Percentiles rank a stretch among this genome's conserved stretches.
These are phyloP conservation scores for Colletotrichum sansevieriae DNA, from an alignment of 2,329 filamentous ascomycete genomes.

Conservation along the genomic window DNA sequence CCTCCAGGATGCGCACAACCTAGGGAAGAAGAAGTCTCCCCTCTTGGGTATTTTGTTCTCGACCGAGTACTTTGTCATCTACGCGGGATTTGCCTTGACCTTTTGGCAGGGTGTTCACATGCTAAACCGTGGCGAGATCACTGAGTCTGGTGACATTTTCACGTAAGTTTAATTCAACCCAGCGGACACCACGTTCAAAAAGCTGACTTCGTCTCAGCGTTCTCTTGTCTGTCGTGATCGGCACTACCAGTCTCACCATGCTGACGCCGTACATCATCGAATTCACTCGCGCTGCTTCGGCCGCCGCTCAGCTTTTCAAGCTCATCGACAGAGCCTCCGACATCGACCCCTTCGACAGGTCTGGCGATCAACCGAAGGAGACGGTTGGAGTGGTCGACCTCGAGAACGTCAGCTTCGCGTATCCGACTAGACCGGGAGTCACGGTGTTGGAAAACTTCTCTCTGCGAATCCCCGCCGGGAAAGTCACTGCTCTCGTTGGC, in stretches of 20 bases:
- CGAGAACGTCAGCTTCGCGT: slow-evolving; percentile 58
- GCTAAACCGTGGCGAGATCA: slow-evolving; percentile 53
- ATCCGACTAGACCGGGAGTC: slow-evolving; percentile 58
- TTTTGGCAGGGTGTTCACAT: slow-evolving; percentile 61
- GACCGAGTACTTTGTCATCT: slow-evolving; percentile 56
- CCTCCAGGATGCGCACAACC: slow-evolving; percentile 51
- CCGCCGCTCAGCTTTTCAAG: slow-evolving; percentile 52
- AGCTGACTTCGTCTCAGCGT: slow-evolving; percentile 46
- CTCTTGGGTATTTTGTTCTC: slow-evolving; percentile 56
- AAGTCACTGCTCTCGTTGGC: slow-evolving; percentile 56
- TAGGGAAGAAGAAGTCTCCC: slow-evolving; percentile 55
- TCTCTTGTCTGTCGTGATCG: slow-evolving; percentile 55
- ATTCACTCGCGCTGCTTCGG: slow-evolving; percentile 54
- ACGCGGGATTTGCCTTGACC: slow-evolving; percentile 57
- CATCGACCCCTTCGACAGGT: slow-evolving; percentile 52
- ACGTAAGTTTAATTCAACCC: slow-evolving; percentile 46
- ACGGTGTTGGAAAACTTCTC: slow-evolving; percentile 58
- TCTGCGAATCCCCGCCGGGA: slow-evolving; percentile 58
- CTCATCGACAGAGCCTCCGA: slow-evolving; percentile 54
- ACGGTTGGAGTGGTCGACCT: slow-evolving; percentile 53
- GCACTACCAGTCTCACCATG: slow-evolving; percentile 51
- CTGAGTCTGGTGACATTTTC: slow-evolving; percentile 54
- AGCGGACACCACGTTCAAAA: not conserved
- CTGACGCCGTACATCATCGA: slow-evolving; percentile 54
- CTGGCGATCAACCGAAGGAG: slow-evolving; percentile 48